These are phyloP conservation scores for Coniosporium tulheliwenetii DNA, from an alignment of 2,329 filamentous ascomycete genomes.

Conservation along the genomic window DNA sequence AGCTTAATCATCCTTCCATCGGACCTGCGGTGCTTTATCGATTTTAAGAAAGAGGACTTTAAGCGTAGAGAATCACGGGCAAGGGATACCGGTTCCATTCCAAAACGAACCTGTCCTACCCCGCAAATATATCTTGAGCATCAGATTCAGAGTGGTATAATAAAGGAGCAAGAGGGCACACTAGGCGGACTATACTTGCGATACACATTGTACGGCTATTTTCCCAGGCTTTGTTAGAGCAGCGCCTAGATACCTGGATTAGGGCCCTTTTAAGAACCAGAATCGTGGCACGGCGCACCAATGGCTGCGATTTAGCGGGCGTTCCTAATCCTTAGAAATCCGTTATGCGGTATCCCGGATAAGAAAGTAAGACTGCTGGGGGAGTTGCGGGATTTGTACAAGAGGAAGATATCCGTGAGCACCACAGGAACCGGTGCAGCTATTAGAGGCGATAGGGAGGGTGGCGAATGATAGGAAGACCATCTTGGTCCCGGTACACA, in stretches of 20 bases:
- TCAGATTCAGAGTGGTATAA: background rate
- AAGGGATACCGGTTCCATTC: background rate
- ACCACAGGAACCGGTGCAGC: background rate
- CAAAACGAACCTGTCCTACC: background rate
- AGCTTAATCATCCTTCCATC: background rate
- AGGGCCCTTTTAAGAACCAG: background rate
- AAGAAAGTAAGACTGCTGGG: background rate
- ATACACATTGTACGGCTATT: background rate
- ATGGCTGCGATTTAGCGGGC: background rate
- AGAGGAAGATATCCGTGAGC: background rate
- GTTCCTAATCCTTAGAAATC: background rate
- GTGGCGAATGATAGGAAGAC: background rate
- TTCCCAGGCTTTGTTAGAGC: background rate
- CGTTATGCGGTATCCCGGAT: background rate
- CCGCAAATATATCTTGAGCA: conserved; percentile 1
- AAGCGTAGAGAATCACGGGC: background rate
- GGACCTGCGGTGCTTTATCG: background rate
- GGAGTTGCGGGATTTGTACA: background rate
- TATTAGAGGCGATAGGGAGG: background rate
- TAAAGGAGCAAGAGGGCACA: background rate
- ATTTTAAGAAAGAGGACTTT: background rate
- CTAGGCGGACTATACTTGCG: background rate
- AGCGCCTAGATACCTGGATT: background rate
- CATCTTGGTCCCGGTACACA: background rate
- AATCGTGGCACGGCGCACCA: background rate